Conservation (phyloP, 2,329 filamentous ascomycete genomes). For the Fusarium protoensiforme region DNA sequence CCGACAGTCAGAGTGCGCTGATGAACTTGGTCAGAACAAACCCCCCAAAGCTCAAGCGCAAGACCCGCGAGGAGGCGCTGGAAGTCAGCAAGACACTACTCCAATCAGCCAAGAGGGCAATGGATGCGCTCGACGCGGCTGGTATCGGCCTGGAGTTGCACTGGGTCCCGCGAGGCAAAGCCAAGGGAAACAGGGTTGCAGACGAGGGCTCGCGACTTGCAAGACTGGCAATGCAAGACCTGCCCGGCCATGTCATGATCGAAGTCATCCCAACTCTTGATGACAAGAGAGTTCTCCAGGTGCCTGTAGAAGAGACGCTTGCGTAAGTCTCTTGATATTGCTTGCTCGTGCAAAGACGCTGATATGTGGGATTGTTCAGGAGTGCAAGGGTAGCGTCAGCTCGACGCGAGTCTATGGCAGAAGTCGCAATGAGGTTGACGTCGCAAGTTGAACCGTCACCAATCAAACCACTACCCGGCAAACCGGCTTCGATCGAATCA, state of each 20-base stretch:
- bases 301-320: neutral
- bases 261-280: neutral
- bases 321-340: neutral
- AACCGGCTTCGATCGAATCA: neutral
- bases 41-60: neutral
- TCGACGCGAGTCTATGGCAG: neutral
- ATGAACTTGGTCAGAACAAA: neutral
- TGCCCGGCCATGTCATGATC: neutral
- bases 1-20: constrained; percentile 4
- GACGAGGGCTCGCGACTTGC: constrained; percentile 7
- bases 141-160: constrained; percentile 22
- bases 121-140: neutral
- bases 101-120: neutral
- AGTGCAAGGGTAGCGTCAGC: neutral
- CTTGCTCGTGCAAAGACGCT: neutral
- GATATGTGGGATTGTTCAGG: neutral
- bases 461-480: neutral
- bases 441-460: neutral
- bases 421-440: neutral
- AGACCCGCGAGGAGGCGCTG: neutral
- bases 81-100: neutral
- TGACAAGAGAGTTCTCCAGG: neutral
- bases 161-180: constrained; percentile 27
- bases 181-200: constrained; percentile 19
- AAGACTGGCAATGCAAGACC: neutral